These are phyloP conservation scores for Cyphellophora attinorum DNA, from an alignment of 2,329 filamentous ascomycete genomes.

Conservation along the genomic window DNA sequence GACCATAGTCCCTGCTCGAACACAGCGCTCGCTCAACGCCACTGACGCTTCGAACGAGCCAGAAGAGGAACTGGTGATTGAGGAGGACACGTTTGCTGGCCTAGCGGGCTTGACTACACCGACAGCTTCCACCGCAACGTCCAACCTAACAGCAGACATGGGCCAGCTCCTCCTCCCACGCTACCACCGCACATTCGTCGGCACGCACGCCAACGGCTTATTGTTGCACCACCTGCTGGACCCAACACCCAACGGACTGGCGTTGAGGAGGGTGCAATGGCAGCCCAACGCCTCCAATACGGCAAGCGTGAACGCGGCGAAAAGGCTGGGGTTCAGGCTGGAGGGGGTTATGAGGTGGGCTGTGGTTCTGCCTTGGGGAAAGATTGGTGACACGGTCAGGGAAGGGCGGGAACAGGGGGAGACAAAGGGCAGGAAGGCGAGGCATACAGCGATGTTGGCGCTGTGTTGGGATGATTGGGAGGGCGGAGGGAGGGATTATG, in stretches of 20 bases:
- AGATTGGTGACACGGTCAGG: not conserved
- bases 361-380: constrained; percentile 10
- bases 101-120: too few relatives aligned
- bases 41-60: too few relatives aligned
- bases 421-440: constrained; percentile 2
- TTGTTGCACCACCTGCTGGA: too few relatives aligned
- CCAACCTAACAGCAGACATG: too few relatives aligned
- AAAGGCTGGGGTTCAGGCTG: constrained; percentile 25
- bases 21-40: too few relatives aligned
- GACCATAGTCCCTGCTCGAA: too few relatives aligned
- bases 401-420: constrained; percentile 3
- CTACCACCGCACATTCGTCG: too few relatives aligned
- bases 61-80: too few relatives aligned
- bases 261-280: constrained; percentile 26
- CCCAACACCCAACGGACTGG: constrained; percentile 15
- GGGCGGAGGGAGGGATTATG: not conserved
- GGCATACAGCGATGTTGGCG: constrained; percentile 6
- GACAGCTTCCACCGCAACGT: too few relatives aligned
- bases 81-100: too few relatives aligned
- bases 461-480: constrained; percentile 11
- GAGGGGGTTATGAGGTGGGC: constrained; percentile 26
- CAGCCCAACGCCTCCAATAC: constrained; percentile 8
- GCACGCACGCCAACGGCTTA: too few relatives aligned
- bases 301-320: constrained; percentile 20
- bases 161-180: too few relatives aligned